Evolutionary conservation across 164 flowering plant genomes (phyloP).

Genomic region (Vitis cinerea): DNA sequence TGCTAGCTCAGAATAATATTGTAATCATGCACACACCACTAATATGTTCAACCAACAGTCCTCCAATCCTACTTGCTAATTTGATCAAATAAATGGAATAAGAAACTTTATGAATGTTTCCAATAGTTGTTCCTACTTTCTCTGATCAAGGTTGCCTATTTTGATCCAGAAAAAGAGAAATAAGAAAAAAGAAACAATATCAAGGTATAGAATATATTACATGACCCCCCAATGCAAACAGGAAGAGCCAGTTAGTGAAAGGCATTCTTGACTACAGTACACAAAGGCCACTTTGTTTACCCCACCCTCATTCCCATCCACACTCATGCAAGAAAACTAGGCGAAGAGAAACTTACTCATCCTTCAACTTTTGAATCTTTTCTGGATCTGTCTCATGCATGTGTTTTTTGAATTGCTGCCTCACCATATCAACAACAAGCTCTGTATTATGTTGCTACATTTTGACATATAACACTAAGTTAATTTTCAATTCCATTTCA

Average conservation of each 20-base stretch:
- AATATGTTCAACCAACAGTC: no score
- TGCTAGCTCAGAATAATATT: no score
- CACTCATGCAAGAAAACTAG: background rate
- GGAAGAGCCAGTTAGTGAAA: background rate
- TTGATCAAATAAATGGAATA: background rate
- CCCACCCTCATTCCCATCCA: background rate
- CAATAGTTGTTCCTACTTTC: background rate
- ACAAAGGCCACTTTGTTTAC: no score
- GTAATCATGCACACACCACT: no score
- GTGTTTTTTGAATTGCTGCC: conserved; percentile 82
- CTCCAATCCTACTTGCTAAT: background rate
- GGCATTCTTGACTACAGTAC: background rate
- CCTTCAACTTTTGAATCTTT: conserved; percentile 85
- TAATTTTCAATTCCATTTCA: background rate
- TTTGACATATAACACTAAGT: background rate
- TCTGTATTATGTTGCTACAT: conserved; percentile 84
- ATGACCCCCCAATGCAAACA: background rate
- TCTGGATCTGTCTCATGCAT: conserved; percentile 93
- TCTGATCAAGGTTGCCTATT: background rate
- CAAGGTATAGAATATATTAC: background rate
- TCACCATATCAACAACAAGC: conserved; percentile 79
- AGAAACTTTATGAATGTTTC: background rate
- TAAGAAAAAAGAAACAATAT: background rate
- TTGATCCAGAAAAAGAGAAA: background rate
- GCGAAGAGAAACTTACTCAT: conserved; percentile 60